A percentile compares a stretch with the other conserved stretches of the same genome.
phyloP scores from a whole-genome alignment of 2,329 filamentous ascomycete species.

The Fusarium oxysporum region DNA sequence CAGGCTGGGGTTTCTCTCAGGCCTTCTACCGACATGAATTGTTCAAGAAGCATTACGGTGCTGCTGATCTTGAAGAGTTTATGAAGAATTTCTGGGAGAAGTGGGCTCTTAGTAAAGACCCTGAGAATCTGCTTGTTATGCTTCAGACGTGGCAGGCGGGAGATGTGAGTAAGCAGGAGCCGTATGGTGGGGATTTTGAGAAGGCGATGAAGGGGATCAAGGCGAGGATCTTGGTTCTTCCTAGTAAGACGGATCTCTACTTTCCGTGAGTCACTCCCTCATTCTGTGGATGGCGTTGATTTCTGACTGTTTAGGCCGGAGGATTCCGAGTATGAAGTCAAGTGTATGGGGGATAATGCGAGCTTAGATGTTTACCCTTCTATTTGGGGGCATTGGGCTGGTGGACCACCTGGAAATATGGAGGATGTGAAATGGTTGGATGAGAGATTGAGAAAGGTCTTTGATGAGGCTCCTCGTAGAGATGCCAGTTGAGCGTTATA shows the following conservation, averaged over 20 bases:
- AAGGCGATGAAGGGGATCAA: constrained; percentile 76
- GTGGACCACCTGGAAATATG: constrained; percentile 76
- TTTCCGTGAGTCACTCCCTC: constrained; percentile 64
- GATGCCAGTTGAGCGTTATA: background rate
- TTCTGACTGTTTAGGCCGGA: constrained; percentile 61
- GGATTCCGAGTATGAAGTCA: constrained; percentile 80
- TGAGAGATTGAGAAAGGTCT: constrained; percentile 48
- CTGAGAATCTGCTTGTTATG: constrained; percentile 81
- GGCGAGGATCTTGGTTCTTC: constrained; percentile 77
- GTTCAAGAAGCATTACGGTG: constrained; percentile 74
- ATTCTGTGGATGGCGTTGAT: fast-evolving
- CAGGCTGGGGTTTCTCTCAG: constrained; percentile 85
- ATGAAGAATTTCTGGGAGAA: constrained; percentile 80
- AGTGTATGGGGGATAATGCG: constrained; percentile 54
- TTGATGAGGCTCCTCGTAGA: constrained; percentile 15
- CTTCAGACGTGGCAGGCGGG: constrained; percentile 82
- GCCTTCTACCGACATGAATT: constrained; percentile 79
- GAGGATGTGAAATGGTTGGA: constrained; percentile 81
- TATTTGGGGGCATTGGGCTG: constrained; percentile 66
- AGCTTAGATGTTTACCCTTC: constrained; percentile 54
- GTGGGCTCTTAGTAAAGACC: constrained; percentile 79
- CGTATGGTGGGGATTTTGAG: constrained; percentile 74
- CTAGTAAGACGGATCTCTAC: constrained; percentile 80
- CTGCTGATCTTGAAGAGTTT: constrained; percentile 77
- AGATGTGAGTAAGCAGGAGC: constrained; percentile 75